These are phyloP conservation scores for Apiospora arundinis DNA, from an alignment of 2,329 filamentous ascomycete species.

Conservation along the genomic window DNA sequence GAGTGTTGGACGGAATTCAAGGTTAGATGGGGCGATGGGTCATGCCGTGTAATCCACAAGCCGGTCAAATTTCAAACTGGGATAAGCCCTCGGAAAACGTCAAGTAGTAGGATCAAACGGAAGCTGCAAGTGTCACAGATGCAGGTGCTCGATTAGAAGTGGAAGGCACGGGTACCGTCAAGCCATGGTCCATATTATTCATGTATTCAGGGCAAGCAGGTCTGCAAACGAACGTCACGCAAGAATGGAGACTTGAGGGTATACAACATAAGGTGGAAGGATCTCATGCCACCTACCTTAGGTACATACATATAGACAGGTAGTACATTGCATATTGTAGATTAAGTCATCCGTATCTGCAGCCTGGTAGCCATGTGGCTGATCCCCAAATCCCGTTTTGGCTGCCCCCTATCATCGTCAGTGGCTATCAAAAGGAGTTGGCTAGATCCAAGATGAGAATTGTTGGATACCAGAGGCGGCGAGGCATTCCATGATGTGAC, in stretches of 20 bases:
- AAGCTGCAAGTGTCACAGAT: background rate
- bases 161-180: background rate
- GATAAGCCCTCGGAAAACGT: background rate
- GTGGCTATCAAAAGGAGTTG: background rate
- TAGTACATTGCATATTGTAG: background rate
- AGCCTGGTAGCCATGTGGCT: background rate
- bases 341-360: background rate
- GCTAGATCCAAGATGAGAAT: background rate
- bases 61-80: background rate
- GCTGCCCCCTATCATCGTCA: background rate
- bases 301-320: background rate
- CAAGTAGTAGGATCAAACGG: background rate
- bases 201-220: background rate
- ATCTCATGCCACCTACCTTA: background rate
- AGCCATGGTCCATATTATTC: no score
- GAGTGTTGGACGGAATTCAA: background rate
- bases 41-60: background rate
- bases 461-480: background rate
- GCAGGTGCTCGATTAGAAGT: background rate
- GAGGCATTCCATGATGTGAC: background rate
- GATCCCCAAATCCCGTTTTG: background rate
- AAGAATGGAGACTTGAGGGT: background rate
- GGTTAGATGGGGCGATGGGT: background rate
- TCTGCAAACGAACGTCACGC: background rate
- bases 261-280: background rate